These are phyloP conservation scores for Ogataea parapolymorpha DNA, from an alignment of 805 yeast genomes.

Conservation along the genomic window DNA sequence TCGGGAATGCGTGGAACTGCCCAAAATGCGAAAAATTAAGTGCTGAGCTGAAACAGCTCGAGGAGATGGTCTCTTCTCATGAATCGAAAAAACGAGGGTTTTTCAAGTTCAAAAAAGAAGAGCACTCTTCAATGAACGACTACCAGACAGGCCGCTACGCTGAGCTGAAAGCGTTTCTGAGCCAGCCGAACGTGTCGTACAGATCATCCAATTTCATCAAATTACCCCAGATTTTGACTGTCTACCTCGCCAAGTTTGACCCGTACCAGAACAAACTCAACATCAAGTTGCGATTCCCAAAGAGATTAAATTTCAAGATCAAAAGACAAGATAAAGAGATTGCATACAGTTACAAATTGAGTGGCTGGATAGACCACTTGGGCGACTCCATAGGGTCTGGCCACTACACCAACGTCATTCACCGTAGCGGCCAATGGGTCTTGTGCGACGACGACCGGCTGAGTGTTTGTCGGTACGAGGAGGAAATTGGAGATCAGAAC, in stretches of 20 bases:
- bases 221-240: conserved; percentile 32
- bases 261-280: conserved; percentile 29
- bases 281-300: conserved; percentile 24
- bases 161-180: conserved; percentile 16
- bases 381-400: conserved; percentile 66
- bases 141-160: conserved; percentile 22
- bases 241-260: conserved; percentile 34
- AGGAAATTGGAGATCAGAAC: conserved; percentile 34
- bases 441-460: conserved; percentile 71
- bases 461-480: conserved; percentile 39
- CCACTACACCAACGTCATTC: conserved; percentile 69
- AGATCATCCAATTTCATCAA: conserved; percentile 33
- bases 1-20: conserved; percentile 84
- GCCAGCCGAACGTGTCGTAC: conserved; percentile 28
- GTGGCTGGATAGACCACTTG: conserved; percentile 66
- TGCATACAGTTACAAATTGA: conserved; percentile 45
- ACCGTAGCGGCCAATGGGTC: conserved; percentile 61
- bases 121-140: conserved; percentile 13
- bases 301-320: conserved; percentile 34
- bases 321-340: conserved; percentile 35
- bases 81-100: conserved; percentile 28
- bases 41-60: conserved; percentile 21
- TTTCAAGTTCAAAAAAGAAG: conserved; percentile 21
- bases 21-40: conserved; percentile 54
- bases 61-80: conserved; percentile 4